Base-by-base conservation (phyloP, 345 rosid species). In the Brassica juncea region DNA sequence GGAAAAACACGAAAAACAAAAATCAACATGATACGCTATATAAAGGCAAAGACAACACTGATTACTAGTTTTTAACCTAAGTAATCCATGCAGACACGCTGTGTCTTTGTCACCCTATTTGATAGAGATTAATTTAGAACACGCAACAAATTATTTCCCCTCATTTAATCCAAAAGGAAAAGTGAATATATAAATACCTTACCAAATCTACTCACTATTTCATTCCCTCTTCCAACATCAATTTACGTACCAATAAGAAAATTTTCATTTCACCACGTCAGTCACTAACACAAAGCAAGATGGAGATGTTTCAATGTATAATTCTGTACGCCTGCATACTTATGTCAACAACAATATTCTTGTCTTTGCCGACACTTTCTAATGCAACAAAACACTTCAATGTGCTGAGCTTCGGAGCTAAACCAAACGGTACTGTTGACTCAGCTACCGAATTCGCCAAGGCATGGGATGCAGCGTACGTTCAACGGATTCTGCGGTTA, bases 391-490 rank as follows among this genome's bases (percentile, higher is more conserved):
- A 61, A 66, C 71, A 31, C 4, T 72, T 66, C 14, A 83, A 87
- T 47, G 84, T 86, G 21, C 14, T 80, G 2, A 63, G 52, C 19
- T 86, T 69, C 4, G 88, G 87, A 11, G 86, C 88, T 2, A 85
- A 77, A 65, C 82, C 80, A 1, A 74, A 79, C 10, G 87, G 87
- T 35, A 25, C 21, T 1, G 65, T 78, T 2, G 82, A 87, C 74
- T 87, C 91, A 0, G 80, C 87, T 11, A 9, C 37, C 63, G 83
- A 86, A 10, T 86, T 87, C 67, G 32, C 65, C 10, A 35, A 68
- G 0, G 86, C 88, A 15, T 88, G 91, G 91, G 63, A 35, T 58
- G 75, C 76, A 11, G 91, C 91, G 1, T 86, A 89, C 25, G 69
- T 6, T 78, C 66, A 0, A 6, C 60, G 0, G 81, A 35, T 14